Base-by-base conservation (phyloP, 768 basidiomycete genomes). In the Hysterangium stoloniferum region DNA sequence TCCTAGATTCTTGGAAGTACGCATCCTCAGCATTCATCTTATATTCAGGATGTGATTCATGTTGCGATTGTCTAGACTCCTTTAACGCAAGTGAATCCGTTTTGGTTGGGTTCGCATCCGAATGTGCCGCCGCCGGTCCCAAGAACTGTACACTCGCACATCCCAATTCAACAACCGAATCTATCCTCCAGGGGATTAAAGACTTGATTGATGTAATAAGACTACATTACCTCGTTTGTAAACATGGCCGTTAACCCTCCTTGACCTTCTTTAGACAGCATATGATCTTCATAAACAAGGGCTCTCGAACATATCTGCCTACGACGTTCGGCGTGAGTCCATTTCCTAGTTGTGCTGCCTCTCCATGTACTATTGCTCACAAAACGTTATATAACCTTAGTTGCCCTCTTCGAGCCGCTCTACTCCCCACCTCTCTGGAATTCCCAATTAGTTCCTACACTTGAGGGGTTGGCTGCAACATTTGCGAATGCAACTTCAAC, bases 131-230 rank as follows among this genome's bases (percentile, higher is more conserved):
- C 57, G 63, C 63, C 12, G 65, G 65, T 5, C 59, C 63, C 2
- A 48, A 49, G 5, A 38, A 50, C 25, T 66, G 66, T 46, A 52
- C 59, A 9, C 48, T 66, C 19, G 61, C 64, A 8, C 48, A 57
- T 25, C 29, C 45, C 28, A 48, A 38, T 6, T 59, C 58, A 1
- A 58, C 53, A 17, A 45, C 57, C 0, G 48, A 52, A 12, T 52
- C 48, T 8, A 57, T 61, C 19, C 36, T 48, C 37, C 38, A 41
- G 15, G 56, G 58, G n/a, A 48, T 67, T 17, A 59, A 61, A 28
- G 25, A 24, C 1, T 56, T 63, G 35, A 33, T 64, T 24, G 47
- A 59, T 1, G 52, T 66, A 2, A 57, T 54, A 44, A 47, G 54
- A 20, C 33, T 48, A 19, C 62, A 62, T 1, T 45, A 61, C 25